phyloP scores from a whole-genome alignment of 768 basidiomycete genomes.

The Mycena venus region DNA sequence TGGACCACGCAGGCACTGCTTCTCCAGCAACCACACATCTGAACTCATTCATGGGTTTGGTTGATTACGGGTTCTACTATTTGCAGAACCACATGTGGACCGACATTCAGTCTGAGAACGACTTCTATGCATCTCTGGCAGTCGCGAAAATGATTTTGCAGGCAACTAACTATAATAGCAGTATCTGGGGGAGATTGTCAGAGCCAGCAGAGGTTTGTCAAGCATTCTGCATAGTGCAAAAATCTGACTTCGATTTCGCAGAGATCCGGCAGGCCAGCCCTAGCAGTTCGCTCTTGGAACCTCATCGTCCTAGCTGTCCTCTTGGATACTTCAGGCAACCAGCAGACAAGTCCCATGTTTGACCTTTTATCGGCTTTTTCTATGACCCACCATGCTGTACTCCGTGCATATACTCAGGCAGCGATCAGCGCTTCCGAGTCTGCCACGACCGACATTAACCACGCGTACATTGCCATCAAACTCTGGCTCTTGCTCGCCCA shows the following conservation, averaged over 20 bases:
- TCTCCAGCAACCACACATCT: conserved; percentile 47
- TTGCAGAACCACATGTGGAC: conserved; percentile 63
- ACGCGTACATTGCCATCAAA: conserved; percentile 77
- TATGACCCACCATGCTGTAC: conserved; percentile 57
- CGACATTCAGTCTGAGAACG: conserved; percentile 61
- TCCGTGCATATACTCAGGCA: conserved; percentile 57
- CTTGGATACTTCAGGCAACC: conserved; percentile 52
- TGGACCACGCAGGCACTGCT: conserved; percentile 25
- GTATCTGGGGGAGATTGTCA: conserved; percentile 54
- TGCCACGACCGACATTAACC: conserved; percentile 72
- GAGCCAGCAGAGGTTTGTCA: conserved; percentile 53
- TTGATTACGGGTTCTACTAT: conserved; percentile 66
- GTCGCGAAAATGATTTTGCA: conserved; percentile 68
- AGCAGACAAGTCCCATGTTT: conserved; percentile 56
- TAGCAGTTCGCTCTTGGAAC: conserved; percentile 75
- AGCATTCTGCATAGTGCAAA: neutral
- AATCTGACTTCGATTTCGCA: conserved; percentile 24
- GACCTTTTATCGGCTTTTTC: conserved; percentile 66
- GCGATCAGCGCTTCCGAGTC: conserved; percentile 53
- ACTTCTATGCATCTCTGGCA: conserved; percentile 65
- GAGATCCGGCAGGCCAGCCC: conserved; percentile 50
- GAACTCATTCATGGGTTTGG: conserved; percentile 54
- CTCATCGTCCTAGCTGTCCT: conserved; percentile 69
- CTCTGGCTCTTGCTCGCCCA: conserved; percentile 76
- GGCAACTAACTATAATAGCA: conserved; percentile 59